Conservation (phyloP, 83 land plant genomes). For the Picea abies region DNA sequence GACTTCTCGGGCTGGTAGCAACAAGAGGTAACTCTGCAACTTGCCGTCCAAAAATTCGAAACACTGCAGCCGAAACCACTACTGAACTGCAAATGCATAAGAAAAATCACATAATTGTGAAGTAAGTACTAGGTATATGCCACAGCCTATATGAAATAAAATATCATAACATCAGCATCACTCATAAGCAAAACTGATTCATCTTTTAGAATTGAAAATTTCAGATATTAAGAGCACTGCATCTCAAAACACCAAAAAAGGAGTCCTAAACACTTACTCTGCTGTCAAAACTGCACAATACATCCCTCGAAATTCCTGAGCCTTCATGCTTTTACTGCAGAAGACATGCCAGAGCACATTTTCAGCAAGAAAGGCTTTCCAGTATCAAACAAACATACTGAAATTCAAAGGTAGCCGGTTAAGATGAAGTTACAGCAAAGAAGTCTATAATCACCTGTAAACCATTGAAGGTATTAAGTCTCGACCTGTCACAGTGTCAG, state of each 20-base stretch:
- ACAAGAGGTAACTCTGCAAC: slow-evolving; percentile 88
- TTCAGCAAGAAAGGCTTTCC: background rate
- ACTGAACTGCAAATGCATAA: slow-evolving; percentile 50
- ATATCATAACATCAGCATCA: background rate
- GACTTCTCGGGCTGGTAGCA: slow-evolving; percentile 62
- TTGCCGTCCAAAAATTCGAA: slow-evolving; percentile 80
- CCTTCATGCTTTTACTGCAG: slow-evolving; percentile 60
- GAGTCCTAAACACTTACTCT: slow-evolving; percentile 51
- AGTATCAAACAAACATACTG: background rate
- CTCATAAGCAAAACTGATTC: background rate
- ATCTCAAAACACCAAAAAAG: background rate
- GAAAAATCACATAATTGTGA: background rate
- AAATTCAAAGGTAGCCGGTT: background rate
- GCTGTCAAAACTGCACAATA: slow-evolving; percentile 83
- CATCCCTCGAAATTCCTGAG: slow-evolving; percentile 91
- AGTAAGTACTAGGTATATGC: background rate
- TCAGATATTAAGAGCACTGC: background rate
- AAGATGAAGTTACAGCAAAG: background rate
- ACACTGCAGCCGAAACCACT: slow-evolving; percentile 80
- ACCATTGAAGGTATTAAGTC: slow-evolving; percentile 95
- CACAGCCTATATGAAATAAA: background rate
- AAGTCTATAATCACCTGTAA: slow-evolving; percentile 64
- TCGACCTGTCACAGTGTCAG: slow-evolving; percentile 60
- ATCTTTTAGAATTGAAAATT: no score
- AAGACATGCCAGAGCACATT: slow-evolving; percentile 2